Evolutionary conservation across 345 rosid species (phyloP).

Genomic region (Cardamine occulta): DNA sequence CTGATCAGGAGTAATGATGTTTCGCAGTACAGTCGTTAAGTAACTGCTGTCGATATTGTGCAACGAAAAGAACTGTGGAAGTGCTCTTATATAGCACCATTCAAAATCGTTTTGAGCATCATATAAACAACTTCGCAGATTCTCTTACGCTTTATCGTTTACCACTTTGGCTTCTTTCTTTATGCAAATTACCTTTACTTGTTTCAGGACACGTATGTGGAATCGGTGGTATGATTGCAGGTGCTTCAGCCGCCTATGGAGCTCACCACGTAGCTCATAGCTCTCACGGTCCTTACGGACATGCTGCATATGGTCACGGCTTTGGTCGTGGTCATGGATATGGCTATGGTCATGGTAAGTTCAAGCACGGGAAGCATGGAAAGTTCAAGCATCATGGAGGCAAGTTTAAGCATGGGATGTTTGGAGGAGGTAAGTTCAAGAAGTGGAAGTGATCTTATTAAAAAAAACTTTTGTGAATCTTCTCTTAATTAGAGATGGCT

Average conservation of each 20-base stretch:
- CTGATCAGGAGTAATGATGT: constrained; percentile 20
- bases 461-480: background rate
- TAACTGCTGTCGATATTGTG: background rate
- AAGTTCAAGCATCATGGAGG: constrained; percentile 37
- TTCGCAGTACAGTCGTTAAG: constrained; percentile 31
- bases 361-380: constrained; percentile 54
- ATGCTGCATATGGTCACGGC: constrained; percentile 43
- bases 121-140: background rate
- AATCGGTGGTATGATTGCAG: constrained; percentile 77
- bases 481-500: constrained; percentile 28
- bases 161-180: background rate
- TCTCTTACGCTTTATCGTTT: background rate
- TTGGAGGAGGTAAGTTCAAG: constrained; percentile 66
- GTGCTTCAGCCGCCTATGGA: constrained; percentile 90
- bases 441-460: constrained; percentile 74
- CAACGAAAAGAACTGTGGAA: background rate
- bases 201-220: constrained; percentile 69
- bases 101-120: background rate
- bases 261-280: constrained; percentile 61
- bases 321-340: constrained; percentile 39
- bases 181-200: background rate
- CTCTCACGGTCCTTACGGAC: constrained; percentile 40
- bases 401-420: constrained; percentile 63
- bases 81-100: background rate
- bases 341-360: constrained; percentile 48